A percentile compares a stretch with the other conserved stretches of the same genome.
These are phyloP conservation scores for Arthroderma sp. DNA, from an alignment of 2,329 filamentous ascomycete genomes.

Conservation along the genomic window DNA sequence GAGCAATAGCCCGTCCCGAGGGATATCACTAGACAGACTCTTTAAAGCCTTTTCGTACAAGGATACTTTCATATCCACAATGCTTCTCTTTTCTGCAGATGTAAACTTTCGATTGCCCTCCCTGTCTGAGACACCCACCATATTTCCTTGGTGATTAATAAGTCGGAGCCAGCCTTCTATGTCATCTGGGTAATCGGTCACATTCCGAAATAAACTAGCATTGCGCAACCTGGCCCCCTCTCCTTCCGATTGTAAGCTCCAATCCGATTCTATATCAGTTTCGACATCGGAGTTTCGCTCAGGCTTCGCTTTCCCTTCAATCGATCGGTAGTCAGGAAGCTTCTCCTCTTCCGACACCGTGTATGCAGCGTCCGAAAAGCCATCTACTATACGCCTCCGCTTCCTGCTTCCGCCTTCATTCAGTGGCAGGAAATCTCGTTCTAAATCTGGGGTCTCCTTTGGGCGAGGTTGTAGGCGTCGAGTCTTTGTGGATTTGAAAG, in stretches of 20 bases:
- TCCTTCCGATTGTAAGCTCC: slow-evolving; percentile 32
- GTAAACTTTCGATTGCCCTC: slow-evolving; percentile 35
- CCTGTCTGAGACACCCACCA: slow-evolving; percentile 41
- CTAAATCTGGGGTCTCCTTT: slow-evolving; percentile 15
- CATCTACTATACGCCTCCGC: slow-evolving; percentile 27
- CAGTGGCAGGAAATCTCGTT: slow-evolving; percentile 26
- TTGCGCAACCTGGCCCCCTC: slow-evolving; percentile 34
- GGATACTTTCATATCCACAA: slow-evolving; percentile 67
- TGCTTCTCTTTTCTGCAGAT: slow-evolving; percentile 52
- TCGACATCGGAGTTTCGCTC: slow-evolving; percentile 37
- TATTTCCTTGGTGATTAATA: slow-evolving; percentile 62
- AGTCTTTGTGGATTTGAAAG: slow-evolving; percentile 14
- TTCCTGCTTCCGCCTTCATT: slow-evolving; percentile 24
- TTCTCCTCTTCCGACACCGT: slow-evolving; percentile 38
- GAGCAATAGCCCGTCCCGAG: slow-evolving; percentile 50
- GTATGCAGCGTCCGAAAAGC: slow-evolving; percentile 13
- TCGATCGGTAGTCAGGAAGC: slow-evolving; percentile 51
- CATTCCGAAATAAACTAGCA: slow-evolving; percentile 49
- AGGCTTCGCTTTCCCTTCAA: slow-evolving; percentile 49
- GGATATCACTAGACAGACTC: slow-evolving; percentile 37
- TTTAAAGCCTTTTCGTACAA: slow-evolving; percentile 67
- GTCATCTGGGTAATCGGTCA: slow-evolving; percentile 55
- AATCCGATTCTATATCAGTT: slow-evolving; percentile 39
- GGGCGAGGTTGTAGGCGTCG: slow-evolving; percentile 18
- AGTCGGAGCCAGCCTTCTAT: slow-evolving; percentile 63